A percentile compares a stretch with the other conserved stretches of the same genome.
Conservation (phyloP, 345 rosid species). For the Odontarrhena argentea region DNA sequence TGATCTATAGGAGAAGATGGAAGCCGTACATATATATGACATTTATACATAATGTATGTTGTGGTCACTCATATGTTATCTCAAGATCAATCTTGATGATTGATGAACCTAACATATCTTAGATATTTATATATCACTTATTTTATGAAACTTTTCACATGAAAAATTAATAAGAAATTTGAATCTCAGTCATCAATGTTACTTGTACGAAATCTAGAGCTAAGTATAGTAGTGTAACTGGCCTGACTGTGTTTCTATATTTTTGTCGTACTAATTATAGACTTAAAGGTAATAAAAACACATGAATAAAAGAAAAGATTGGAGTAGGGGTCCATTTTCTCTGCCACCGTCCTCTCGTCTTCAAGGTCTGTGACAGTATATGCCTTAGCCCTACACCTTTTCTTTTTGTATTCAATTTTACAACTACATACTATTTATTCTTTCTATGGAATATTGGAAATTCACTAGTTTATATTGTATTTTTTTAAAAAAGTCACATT, state of each 20-base stretch:
- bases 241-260: constrained; percentile 20
- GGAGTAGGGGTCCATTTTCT: constrained; percentile 38
- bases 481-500: constrained; percentile 31
- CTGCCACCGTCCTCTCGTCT: constrained; percentile 42
- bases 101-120: not conserved
- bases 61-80: not conserved
- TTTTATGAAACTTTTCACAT: not conserved
- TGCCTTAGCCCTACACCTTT: constrained; percentile 36
- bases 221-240: constrained; percentile 8
- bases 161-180: not conserved
- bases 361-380: constrained; percentile 40
- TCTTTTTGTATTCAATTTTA: constrained; percentile 18
- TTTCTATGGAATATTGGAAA: constrained; percentile 1
- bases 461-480: constrained; percentile 5
- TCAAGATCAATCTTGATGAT: not conserved
- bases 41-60: constrained; percentile 17
- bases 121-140: not conserved
- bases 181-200: constrained; percentile 17
- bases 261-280: constrained; percentile 32
- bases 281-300: constrained; percentile 19
- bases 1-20: constrained; percentile 2
- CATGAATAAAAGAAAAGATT: constrained; percentile 6
- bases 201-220: constrained; percentile 33
- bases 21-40: constrained; percentile 5
- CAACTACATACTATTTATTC: not conserved